Conservation (phyloP, 1,284 basidiomycete genomes). For the Papiliotrema terrestris region DNA sequence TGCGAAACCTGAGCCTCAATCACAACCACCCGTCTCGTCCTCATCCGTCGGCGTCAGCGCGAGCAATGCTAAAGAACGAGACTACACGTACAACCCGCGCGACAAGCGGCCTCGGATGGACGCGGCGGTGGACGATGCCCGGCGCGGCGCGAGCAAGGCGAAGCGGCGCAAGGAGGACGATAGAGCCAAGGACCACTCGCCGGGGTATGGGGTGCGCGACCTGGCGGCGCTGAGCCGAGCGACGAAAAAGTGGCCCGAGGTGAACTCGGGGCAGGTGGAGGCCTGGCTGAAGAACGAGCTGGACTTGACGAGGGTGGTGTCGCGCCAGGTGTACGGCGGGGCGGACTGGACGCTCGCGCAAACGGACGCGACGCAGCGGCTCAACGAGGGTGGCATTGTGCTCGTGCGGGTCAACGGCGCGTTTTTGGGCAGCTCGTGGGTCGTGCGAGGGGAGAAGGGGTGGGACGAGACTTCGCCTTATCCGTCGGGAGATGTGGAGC, state of each 20-base stretch:
- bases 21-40: no score
- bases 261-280: constrained; percentile 14
- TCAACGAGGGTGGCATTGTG: constrained; percentile 29
- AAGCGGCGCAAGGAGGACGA: constrained; percentile 41
- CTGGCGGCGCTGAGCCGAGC: constrained; percentile 24
- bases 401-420: constrained; percentile 33
- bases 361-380: constrained; percentile 6
- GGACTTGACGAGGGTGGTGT: constrained; percentile 19
- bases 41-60: no score
- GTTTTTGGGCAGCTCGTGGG: constrained; percentile 38
- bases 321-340: constrained; percentile 28
- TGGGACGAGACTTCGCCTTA: constrained; percentile 36
- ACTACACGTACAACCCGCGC: constrained; percentile 36
- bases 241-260: constrained; percentile 30
- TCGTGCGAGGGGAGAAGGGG: constrained; percentile 40
- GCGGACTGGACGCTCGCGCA: constrained; percentile 29
- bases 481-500: constrained; percentile 11
- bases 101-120: constrained; percentile 43
- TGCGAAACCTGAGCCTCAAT: constrained; percentile 15
- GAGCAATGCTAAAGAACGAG: constrained; percentile 9
- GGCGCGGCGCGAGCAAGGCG: constrained; percentile 17
- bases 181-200: constrained; percentile 3
- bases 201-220: constrained; percentile 6
- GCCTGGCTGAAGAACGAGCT: constrained; percentile 10
- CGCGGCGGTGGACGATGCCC: constrained; percentile 37